Conservation (phyloP, 176 grass and related monocot species). For the Areca catechu region DNA sequence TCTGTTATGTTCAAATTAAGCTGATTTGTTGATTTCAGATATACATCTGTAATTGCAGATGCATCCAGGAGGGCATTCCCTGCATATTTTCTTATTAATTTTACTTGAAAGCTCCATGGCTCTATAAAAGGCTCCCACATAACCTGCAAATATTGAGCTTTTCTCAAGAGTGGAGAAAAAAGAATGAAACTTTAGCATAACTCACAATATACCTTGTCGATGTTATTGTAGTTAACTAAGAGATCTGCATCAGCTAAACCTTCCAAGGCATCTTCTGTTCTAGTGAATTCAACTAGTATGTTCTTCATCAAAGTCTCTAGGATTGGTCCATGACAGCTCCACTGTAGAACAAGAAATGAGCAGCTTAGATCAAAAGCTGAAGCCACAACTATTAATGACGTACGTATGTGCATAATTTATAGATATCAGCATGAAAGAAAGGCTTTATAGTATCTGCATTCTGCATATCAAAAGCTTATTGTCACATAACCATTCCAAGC, state of each 20-base stretch:
- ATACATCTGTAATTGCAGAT: conserved; percentile 52
- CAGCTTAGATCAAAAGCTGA: conserved; percentile 8
- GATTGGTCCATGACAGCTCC: conserved; percentile 87
- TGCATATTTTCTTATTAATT: conserved; percentile 44
- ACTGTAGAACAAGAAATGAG: conserved; percentile 37
- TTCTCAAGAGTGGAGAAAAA: too few relatives aligned
- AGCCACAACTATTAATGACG: conserved; percentile 1
- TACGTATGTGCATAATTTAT: too few relatives aligned
- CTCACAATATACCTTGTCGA: conserved; percentile 72
- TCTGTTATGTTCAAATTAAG: conserved; percentile 97
- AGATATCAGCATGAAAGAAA: too few relatives aligned
- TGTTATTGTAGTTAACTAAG: conserved; percentile 95
- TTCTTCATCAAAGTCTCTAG: conserved; percentile 84
- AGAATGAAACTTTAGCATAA: conserved; percentile 6
- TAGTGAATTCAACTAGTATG: conserved; percentile 42
- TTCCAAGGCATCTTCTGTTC: conserved; percentile 42
- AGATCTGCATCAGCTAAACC: conserved; percentile 64
- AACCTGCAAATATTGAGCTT: conserved; percentile 41
- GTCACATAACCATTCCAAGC: too few relatives aligned
- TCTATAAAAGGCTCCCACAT: conserved; percentile 99
- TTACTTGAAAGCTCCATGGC: conserved; percentile 80
- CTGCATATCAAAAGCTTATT: too few relatives aligned
- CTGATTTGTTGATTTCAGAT: conserved; percentile 63
- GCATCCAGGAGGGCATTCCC: conserved; percentile 39
- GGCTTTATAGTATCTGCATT: too few relatives aligned